These are phyloP conservation scores for Colletotrichum musicola DNA, from an alignment of 2,329 filamentous ascomycete genomes.

Conservation along the genomic window DNA sequence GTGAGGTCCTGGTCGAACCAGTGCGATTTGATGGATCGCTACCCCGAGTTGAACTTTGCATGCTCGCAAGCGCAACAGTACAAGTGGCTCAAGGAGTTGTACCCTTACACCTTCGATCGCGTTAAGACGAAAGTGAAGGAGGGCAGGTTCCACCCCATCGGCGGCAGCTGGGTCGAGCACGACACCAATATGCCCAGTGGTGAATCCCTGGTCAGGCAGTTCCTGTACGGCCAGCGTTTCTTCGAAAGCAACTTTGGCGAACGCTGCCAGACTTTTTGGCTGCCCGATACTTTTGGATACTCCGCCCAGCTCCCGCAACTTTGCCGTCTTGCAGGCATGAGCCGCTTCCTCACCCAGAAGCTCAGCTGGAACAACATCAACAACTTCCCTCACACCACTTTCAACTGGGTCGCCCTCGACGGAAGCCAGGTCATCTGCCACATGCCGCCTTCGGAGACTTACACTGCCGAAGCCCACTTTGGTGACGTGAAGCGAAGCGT, in stretches of 20 bases:
- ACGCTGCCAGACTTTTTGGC: slow-evolving; percentile 93
- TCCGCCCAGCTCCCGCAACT: slow-evolving; percentile 94
- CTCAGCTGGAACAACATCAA: slow-evolving; percentile 99
- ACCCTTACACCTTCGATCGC: slow-evolving; percentile 88
- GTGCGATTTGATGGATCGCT: slow-evolving; percentile 93
- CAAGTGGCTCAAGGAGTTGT: slow-evolving; percentile 94
- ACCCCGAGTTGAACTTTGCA: slow-evolving; percentile 92
- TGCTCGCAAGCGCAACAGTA: slow-evolving; percentile 97
- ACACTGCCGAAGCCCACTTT: slow-evolving; percentile 94
- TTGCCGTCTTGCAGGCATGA: slow-evolving; percentile 95
- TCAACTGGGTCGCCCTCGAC: slow-evolving; percentile 97
- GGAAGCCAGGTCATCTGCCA: slow-evolving; percentile 97
- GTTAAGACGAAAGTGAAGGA: slow-evolving; percentile 93
- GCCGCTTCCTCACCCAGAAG: slow-evolving; percentile 96
- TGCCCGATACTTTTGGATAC: slow-evolving; percentile 98
- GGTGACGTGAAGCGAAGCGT: slow-evolving; percentile 93
- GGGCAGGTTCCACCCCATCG: slow-evolving; percentile 93
- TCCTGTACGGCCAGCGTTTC: slow-evolving; percentile 94
- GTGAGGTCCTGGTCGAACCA: slow-evolving; percentile 97
- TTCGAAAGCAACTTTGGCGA: slow-evolving; percentile 94
- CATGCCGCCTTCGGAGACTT: slow-evolving; percentile 96
- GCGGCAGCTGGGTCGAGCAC: slow-evolving; percentile 98
- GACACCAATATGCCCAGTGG: slow-evolving; percentile 98
- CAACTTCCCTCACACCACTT: slow-evolving; percentile 97
- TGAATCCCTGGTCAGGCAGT: slow-evolving; percentile 93